Evolutionary conservation across 495 filamentous ascomycete species (phyloP), one percentile per base, ranked within the genome.

Genomic region (Melanomma pulvis-pyrius): DNA sequence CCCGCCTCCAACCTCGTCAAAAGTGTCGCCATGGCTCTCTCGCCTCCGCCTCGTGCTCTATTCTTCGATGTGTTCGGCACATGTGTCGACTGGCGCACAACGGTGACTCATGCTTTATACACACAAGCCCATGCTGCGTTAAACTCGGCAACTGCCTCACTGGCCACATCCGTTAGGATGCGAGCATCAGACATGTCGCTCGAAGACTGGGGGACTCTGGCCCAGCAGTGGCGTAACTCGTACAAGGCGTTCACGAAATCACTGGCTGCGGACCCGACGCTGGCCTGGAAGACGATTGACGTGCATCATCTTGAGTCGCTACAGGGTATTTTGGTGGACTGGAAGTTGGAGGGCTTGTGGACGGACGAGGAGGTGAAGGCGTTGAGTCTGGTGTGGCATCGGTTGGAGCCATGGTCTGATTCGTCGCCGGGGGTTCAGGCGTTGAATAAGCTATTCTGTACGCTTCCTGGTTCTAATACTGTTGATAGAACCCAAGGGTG

Each of bases 21-120:
- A 0, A 30, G 50, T 15, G 26, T 58, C 26, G 41, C 2, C 9
- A 67, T 67, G 55, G 57, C 63, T 32, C 47, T 67, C 17, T 29
- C 22, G 5, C 26, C 22, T 2, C 74, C 73, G 8, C 81, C 81
- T 11, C 69, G 76, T 59, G 81, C 77, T 17, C 74, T 87, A n/a
- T 78, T 87, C 65, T 87, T 87, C 74, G 85, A 87, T 66, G 80
- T 89, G 70, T 93, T 93, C 77, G 91, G 91, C 66, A 93, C 90
- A 4, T 82, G 87, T 57, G 90, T 93, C 26, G 80, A 90, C 78
- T 91, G 89, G 87, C 84, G 89, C 55, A 78, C 75, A 30, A 82
- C 83, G 30, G 81, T 93, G 24, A 82, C 78, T 24, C 72, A 78
- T 15, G 82, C 82, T 29, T 78, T 93, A 19, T 59, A 66, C 48